Evolutionary conservation across 331 rosid genomes (phyloP), one percentile per base, ranked within the genome.

Genomic region (Ulmus americana): DNA sequence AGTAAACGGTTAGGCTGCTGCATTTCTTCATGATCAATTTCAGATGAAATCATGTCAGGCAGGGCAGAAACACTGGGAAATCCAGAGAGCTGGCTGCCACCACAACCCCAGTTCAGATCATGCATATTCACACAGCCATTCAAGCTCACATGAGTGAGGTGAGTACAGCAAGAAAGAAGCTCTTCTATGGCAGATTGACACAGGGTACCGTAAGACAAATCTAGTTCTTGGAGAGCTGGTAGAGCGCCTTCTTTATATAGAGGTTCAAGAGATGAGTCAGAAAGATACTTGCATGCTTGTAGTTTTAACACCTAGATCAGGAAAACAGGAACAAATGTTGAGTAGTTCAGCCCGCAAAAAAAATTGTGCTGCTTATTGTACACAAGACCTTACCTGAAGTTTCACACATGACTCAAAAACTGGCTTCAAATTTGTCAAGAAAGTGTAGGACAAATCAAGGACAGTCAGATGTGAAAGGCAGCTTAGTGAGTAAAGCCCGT

Each of bases 81-180:
- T 46, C 73, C 77, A 28, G 76, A 47, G 55, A 76, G 72, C 70
- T 77, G 66, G 47, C 72, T 80, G 43, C 12, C 69, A 65, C 80
- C 71, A 65, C 61, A 71, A 60, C 83, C 96, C 99, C 99, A 95
- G 70, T 87, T 85, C 67, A 95, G 87, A 70, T 95, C 99, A 75
- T 84, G 97, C 99, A 95, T 85, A 75, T 95, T 87, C 61, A 67
- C 86, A 76, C 99, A 95, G 71, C 99, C 99, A 81, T 90, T 95
- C 84, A 95, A 76, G 90, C 97, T 95, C 85, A 95, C 84, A 63
- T 82, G 99, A 11, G 92, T 95, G 14, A 95, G 90, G 76, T 81
- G 97, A 0, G 78, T 84, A 80, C 99, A 87, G 78, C 95, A 86
- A 67, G 96, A 81, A 61, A 95, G 92, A 80, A 95, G 99, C 81